Conservation (phyloP, 176 grass and related monocot genomes). For the Dendrocalamus sinicus region DNA sequence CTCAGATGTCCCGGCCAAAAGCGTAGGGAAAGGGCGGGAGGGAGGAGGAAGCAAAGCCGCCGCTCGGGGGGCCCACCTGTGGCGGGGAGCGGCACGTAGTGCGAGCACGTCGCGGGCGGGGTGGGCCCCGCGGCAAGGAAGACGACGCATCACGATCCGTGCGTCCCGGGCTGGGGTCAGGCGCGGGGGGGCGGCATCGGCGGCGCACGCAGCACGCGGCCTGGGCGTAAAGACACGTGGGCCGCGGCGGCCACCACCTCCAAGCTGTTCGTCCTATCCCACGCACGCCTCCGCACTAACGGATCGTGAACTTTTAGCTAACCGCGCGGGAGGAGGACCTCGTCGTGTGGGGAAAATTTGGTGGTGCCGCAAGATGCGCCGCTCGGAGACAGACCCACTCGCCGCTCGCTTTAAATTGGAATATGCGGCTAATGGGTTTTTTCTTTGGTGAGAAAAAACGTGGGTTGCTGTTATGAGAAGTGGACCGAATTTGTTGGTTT, state of each 20-base stretch:
- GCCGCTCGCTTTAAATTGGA: conserved; percentile 33
- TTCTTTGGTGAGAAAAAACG: not conserved
- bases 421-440: not conserved
- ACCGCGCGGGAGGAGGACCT: conserved; percentile 16
- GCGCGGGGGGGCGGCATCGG: conserved; percentile 29
- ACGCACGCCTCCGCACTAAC: conserved; percentile 38
- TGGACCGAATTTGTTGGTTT: not conserved
- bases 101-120: conserved; percentile 30
- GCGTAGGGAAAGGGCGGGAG: not conserved
- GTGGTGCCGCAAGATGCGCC: conserved; percentile 39
- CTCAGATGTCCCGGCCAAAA: not conserved
- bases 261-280: conserved; percentile 36
- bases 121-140: conserved; percentile 43
- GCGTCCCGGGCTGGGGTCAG: conserved; percentile 53
- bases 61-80: conserved; percentile 28
- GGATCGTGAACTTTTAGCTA: conserved; percentile 42
- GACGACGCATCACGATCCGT: conserved; percentile 60
- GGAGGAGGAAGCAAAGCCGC: conserved; percentile 46
- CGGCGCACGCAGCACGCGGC: conserved; percentile 41
- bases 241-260: conserved; percentile 50
- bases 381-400: conserved; percentile 13
- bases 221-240: conserved; percentile 55
- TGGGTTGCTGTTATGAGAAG: not conserved
- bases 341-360: conserved; percentile 35
- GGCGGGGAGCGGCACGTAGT: conserved; percentile 35